Evolutionary conservation across 2,329 filamentous ascomycete species (phyloP), one percentile per base, ranked within the genome.

Genomic region (Anthostomella pinea): DNA sequence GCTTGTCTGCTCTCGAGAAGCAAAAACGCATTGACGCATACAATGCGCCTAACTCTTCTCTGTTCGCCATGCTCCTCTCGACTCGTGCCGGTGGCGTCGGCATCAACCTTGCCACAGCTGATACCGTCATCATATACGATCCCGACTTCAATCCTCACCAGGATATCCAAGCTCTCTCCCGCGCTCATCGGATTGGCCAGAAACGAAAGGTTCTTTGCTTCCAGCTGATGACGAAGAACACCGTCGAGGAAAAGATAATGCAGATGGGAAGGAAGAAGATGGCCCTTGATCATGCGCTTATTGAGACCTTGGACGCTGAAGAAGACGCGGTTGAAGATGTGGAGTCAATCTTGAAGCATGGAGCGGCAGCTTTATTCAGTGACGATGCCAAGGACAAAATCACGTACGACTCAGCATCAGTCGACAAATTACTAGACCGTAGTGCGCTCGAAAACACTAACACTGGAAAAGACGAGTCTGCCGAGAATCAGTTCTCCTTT

Each of bases 131-230:
- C 48, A 96, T 98, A 48, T 80, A 97, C 49, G 90, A 98, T 53
- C 88, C 88, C 0, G 93, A 98, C 57, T 97, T 95, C 70, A 98
- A 98, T 45, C 93, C 93, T 1, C 93, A 98, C 57, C 93, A 98
- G 63, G 94, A 98, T 55, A 85, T 98, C 25, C 93, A 98, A 61
- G 93, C 93, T 0, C 73, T 98, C 19, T 95, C 91, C 19, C 82
- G 94, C 48, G 93, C 91, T 13, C 93, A 98, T 63, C 84, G 93
- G 17, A 97, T 98, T 46, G 94, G 94, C 0, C 94, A 98, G 63
- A 88, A 89, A 62, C 89, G 93, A 49, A 96, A 94, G 53, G 93
- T 98, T 0, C 73, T 98, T 2, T 95, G 94, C 48, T 95, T 97
- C 54, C 91, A 97, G 59, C 68, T 98, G 1, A 88, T 95, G 71